A percentile compares a stretch with the other conserved stretches of the same genome.
phyloP scores from a whole-genome alignment of 208 protist species.

The Giardia duodenalis region DNA sequence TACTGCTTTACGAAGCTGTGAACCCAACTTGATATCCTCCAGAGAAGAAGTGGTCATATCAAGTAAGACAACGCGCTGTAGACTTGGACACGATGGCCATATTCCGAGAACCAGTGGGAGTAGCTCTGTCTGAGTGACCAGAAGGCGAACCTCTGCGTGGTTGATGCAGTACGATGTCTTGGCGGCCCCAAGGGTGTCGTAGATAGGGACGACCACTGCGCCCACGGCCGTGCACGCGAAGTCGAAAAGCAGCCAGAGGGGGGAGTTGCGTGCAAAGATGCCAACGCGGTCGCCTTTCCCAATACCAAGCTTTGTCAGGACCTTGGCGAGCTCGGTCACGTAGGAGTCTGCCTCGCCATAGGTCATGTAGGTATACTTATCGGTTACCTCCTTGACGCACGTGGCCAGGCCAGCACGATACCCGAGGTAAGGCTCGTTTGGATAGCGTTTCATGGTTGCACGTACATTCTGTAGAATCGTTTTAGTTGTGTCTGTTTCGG shows the following conservation, averaged over 20 bases:
- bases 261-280: slow-evolving; percentile 16
- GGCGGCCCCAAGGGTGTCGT: background rate
- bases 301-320: background rate
- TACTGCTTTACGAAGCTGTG: background rate
- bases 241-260: slow-evolving; percentile 14
- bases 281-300: background rate
- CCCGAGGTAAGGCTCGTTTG: background rate
- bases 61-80: background rate
- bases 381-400: background rate
- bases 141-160: background rate
- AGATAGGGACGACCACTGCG: background rate
- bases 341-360: background rate
- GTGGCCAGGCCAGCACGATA: background rate
- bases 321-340: background rate
- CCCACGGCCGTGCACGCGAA: background rate
- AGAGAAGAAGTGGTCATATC: background rate
- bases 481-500: background rate
- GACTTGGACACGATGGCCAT: background rate
- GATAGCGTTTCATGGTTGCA: background rate
- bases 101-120: background rate
- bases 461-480: background rate
- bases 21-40: background rate
- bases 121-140: background rate
- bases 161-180: background rate
- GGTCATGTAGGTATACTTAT: background rate